Percentiles rank a stretch among this genome's conserved stretches.
Conservation (phyloP, 1,284 basidiomycete genomes). For the Fereydounia khargensis region DNA sequence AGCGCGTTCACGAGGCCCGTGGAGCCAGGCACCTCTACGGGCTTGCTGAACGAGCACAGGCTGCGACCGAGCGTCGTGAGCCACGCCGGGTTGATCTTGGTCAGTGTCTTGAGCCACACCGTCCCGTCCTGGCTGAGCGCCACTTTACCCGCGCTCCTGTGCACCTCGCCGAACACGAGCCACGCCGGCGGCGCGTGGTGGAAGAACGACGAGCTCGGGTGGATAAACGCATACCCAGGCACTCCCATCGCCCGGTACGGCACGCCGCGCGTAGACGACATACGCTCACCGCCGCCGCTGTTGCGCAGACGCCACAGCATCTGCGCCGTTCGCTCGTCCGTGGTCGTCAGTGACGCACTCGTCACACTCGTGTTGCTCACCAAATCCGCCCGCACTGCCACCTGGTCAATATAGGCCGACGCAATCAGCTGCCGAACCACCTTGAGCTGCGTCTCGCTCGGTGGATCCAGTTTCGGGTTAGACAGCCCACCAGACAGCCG, state of each 20-base stretch:
- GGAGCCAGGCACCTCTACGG: constrained; percentile 51
- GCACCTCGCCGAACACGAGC: constrained; percentile 74
- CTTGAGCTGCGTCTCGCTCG: constrained; percentile 68
- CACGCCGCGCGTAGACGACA: constrained; percentile 73
- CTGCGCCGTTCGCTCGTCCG: constrained; percentile 16
- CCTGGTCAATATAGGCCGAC: constrained; percentile 91
- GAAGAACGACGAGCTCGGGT: constrained; percentile 80
- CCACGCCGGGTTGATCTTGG: constrained; percentile 79
- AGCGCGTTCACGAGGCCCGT: constrained; percentile 7
- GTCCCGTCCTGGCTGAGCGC: constrained; percentile 13
- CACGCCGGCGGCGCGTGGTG: constrained; percentile 77
- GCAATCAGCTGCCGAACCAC: constrained; percentile 83
- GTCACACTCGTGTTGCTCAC: constrained; percentile 57
- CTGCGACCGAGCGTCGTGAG: constrained; percentile 74
- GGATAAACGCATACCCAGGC: constrained; percentile 78
- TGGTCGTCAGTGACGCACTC: constrained; percentile 6
- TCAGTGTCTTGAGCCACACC: constrained; percentile 48
- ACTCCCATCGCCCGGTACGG: constrained; percentile 82
- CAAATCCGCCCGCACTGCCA: constrained; percentile 86
- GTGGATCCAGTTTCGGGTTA: constrained; percentile 37
- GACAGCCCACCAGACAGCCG: constrained; percentile 8
- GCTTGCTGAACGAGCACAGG: constrained; percentile 85
- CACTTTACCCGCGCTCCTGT: constrained; percentile 54
- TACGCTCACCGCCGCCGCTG: constrained; percentile 65
- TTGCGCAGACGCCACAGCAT: constrained; percentile 19